These are phyloP conservation scores for Globisporangium camurandrum DNA, from an alignment of 352 stramenopile genomes.

Conservation along the genomic window DNA sequence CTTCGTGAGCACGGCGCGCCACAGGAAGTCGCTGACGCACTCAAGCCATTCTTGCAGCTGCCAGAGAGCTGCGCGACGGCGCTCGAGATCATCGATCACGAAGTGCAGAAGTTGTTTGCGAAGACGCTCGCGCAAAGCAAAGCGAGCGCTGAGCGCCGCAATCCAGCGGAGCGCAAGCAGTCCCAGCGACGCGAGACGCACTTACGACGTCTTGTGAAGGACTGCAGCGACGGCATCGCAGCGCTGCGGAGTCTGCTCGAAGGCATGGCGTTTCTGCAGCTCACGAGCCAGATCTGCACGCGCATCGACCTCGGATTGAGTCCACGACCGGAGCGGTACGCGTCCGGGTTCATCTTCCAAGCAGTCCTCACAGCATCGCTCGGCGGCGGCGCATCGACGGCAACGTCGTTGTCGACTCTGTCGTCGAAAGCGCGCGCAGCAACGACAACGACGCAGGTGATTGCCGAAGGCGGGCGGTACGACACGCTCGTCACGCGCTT, in stretches of 20 bases:
- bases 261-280: constrained; percentile 56
- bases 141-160: constrained; percentile 10
- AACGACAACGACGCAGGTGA: constrained; percentile 49
- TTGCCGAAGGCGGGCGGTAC: constrained; percentile 79
- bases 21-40: constrained; percentile 36
- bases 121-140: constrained; percentile 28
- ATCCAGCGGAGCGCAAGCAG: constrained; percentile 32
- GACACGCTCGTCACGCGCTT: constrained; percentile 77
- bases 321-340: constrained; percentile 65
- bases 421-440: no score
- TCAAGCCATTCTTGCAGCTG: constrained; percentile 72
- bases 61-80: constrained; percentile 54
- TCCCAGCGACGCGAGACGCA: constrained; percentile 59
- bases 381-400: neutral
- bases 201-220: constrained; percentile 56
- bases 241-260: constrained; percentile 62
- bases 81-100: constrained; percentile 56
- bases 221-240: constrained; percentile 56
- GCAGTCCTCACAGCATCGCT: constrained; percentile 50
- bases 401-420: constrained; percentile 15
- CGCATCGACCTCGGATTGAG: constrained; percentile 73
- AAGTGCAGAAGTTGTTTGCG: constrained; percentile 55
- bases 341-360: constrained; percentile 81
- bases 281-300: constrained; percentile 50
- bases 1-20: constrained; percentile 53